These are phyloP conservation scores for Aspergillus nanangensis DNA, from an alignment of 495 filamentous ascomycete species.

Conservation along the genomic window DNA sequence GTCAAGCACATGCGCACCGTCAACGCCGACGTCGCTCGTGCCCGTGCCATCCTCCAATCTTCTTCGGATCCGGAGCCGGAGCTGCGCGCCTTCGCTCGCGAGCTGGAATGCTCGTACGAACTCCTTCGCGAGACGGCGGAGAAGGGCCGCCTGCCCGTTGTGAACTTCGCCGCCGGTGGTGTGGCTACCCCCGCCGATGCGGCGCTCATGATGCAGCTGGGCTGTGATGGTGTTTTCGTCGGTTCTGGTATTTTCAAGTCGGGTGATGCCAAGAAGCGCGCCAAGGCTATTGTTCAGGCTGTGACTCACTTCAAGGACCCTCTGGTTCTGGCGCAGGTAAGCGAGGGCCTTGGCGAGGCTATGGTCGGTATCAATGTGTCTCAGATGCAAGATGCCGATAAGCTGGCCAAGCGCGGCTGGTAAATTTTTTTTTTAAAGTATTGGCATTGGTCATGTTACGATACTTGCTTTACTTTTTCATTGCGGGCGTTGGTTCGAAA, in stretches of 20 bases:
- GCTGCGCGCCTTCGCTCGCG: conserved; percentile 72
- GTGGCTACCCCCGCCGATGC: conserved; percentile 96
- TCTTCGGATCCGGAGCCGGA: conserved; percentile 67
- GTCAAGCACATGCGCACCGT: conserved; percentile 95
- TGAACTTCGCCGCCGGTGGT: conserved; percentile 98
- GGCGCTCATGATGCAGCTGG: conserved; percentile 98
- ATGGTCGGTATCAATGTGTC: conserved; percentile 92
- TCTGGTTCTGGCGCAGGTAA: conserved; percentile 83
- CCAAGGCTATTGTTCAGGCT: conserved; percentile 91
- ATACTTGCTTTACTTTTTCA: too few species aligned
- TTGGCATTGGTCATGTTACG: not conserved
- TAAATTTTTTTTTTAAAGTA: conserved; percentile 39
- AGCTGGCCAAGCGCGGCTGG: conserved; percentile 86
- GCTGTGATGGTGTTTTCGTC: conserved; percentile 97
- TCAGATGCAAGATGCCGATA: conserved; percentile 68
- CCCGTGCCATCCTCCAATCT: conserved; percentile 53
- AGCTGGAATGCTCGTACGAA: conserved; percentile 69
- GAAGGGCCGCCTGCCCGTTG: conserved; percentile 85
- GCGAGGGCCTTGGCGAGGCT: conserved; percentile 81
- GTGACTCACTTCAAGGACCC: conserved; percentile 84
- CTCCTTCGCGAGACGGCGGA: conserved; percentile 82
- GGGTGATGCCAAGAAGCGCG: conserved; percentile 80
- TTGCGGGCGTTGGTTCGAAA: too few species aligned
- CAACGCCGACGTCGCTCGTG: conserved; percentile 74
- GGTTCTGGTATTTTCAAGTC: conserved; percentile 97